phyloP scores from a whole-genome alignment of 768 basidiomycete species.

The Kwoniella mangroviensis region DNA sequence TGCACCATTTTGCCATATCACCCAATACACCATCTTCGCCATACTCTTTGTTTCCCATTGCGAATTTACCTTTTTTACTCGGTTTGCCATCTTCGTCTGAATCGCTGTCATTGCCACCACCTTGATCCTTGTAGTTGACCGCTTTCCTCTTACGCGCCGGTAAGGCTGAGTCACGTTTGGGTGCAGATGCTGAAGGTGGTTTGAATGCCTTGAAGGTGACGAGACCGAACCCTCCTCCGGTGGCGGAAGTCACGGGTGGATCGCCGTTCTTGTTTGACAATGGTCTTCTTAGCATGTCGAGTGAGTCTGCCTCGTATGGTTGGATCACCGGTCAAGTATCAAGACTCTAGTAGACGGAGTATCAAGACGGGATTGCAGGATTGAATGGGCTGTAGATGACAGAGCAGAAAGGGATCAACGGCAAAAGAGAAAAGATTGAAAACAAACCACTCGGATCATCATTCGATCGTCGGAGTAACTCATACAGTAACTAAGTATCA shows the following conservation, averaged over 20 bases:
- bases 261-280: slow-evolving; percentile 43
- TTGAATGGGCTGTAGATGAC: neutral
- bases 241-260: slow-evolving; percentile 43
- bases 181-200: slow-evolving; percentile 43
- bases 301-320: no score
- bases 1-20: slow-evolving; percentile 61
- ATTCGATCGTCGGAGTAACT: slow-evolving; percentile 4
- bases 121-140: slow-evolving; percentile 72
- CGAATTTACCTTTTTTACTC: slow-evolving; percentile 70
- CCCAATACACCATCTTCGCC: slow-evolving; percentile 69
- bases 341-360: neutral
- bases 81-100: slow-evolving; percentile 61
- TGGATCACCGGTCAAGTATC: neutral
- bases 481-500: no score
- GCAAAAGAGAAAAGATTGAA: neutral
- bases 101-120: slow-evolving; percentile 61
- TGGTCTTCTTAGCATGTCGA: slow-evolving; percentile 44
- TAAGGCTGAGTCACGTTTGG: slow-evolving; percentile 35
- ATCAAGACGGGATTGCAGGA: neutral
- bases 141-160: slow-evolving; percentile 76
- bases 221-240: slow-evolving; percentile 57
- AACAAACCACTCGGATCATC: neutral
- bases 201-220: slow-evolving; percentile 56
- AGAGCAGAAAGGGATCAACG: neutral
- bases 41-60: slow-evolving; percentile 65